Conservation (phyloP, 2,329 filamentous ascomycete species). For the Colletotrichum cuscutae region DNA sequence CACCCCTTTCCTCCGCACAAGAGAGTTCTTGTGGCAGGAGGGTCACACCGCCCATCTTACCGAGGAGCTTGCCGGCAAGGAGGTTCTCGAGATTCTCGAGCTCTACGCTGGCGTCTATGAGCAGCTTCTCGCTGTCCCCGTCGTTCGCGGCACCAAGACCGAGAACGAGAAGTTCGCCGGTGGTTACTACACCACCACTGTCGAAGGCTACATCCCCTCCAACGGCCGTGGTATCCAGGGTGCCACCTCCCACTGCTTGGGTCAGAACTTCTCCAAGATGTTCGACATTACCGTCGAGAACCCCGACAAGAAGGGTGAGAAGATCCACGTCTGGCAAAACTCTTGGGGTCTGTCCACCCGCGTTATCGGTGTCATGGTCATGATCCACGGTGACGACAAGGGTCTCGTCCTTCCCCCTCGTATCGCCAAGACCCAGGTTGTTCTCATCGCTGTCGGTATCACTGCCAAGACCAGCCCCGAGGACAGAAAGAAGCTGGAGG, state of each 20-base stretch:
- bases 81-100: conserved; percentile 93
- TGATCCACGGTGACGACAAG: conserved; percentile 97
- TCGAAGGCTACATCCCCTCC: conserved; percentile 95
- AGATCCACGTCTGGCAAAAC: conserved; percentile 96
- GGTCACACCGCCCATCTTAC: conserved; percentile 92
- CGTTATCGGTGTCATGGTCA: conserved; percentile 98
- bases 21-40: conserved; percentile 99
- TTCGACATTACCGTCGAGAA: conserved; percentile 98
- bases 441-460: conserved; percentile 93
- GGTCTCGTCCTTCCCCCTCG: conserved; percentile 93
- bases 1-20: conserved; percentile 86
- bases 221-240: conserved; percentile 98
- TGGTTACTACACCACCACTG: conserved; percentile 95
- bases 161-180: conserved; percentile 99
- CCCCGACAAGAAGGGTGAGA: conserved; percentile 80
- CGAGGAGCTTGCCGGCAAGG: conserved; percentile 80
- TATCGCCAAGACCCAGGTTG: conserved; percentile 85
- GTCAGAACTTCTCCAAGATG: conserved; percentile 99
- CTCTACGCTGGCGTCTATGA: conserved; percentile 93
- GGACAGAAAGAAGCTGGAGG: conserved; percentile 79
- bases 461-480: conserved; percentile 88
- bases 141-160: conserved; percentile 93
- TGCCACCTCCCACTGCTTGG: conserved; percentile 91
- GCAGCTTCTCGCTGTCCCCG: conserved; percentile 91
- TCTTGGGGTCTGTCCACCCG: conserved; percentile 98